Base-by-base conservation (phyloP, 495 filamentous ascomycete genomes). In the Xylaria sp. region DNA sequence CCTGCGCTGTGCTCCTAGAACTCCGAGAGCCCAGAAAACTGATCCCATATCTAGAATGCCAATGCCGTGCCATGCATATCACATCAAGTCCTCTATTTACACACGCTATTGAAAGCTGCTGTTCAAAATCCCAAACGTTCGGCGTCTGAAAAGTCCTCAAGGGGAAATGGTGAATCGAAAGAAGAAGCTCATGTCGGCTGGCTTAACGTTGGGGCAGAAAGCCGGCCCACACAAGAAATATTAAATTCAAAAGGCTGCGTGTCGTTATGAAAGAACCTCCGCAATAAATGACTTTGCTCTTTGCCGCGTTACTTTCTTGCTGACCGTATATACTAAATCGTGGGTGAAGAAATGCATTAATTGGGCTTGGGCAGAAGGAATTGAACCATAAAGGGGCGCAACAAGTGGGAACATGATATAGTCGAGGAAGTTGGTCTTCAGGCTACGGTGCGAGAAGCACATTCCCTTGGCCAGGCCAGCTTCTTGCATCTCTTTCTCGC, bases 291-390 rank as follows among this genome's bases (percentile, higher is more conserved):
- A 85, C 55, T 85, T 85, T n/a, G 79, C 82, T 67, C 84, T 75
- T 76, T 80, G 77, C 65, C 84, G 78, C 8, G 82, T 84, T 2
- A 83, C 84, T 77, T 92, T 92, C 81, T 89, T 88, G 77, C 88
- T 91, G 68, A 92, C 89, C 4, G 86, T 84, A 79, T 92, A 92
- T 24, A 89, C 88, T 68, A 92, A 71, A 63, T 89, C 83, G 43
- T 90, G 77, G 0, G 89, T 91, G 84, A 88, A 91, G 75, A 92
- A 89, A 74, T 92, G 90, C 68, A 82, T 86, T 61, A 92, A 76
- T 55, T 90, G 87, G 0, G 90, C 90, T 41, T 91, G 87, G 5
- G 86, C 80, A 12, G 86, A 86, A 0, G 90, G 90, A 11, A 92
- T 84, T 5, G 87, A 84, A 26, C 90, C 90, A 71, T 86, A 92